Percentiles rank a stretch among this genome's conserved stretches.
phyloP scores from a whole-genome alignment of 129 eudicot genomes.

The Flaveria brownii region DNA sequence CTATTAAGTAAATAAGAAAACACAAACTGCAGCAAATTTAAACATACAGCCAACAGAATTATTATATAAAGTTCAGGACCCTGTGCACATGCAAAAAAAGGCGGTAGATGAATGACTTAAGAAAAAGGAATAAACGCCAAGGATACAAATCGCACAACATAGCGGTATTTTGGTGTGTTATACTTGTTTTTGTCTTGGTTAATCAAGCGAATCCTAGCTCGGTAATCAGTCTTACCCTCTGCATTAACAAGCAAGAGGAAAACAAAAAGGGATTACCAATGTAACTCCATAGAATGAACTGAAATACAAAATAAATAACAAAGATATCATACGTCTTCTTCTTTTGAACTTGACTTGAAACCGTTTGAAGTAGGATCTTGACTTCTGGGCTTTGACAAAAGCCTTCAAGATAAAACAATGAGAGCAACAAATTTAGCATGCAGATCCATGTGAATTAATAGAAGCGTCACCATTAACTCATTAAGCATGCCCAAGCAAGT shows the following conservation, averaged over 20 bases:
- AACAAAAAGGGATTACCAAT: not conserved
- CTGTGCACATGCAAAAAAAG: not conserved
- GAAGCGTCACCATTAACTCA: not conserved
- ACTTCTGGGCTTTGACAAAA: constrained; percentile 51
- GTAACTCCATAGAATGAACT: not conserved
- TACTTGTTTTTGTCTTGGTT: constrained; percentile 67
- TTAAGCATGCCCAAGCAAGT: not conserved
- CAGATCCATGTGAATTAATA: not conserved
- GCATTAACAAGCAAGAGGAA: constrained; percentile 8
- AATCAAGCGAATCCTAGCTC: constrained; percentile 59
- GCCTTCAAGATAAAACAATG: constrained; percentile 26
- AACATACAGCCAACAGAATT: not conserved
- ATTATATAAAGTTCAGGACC: not conserved
- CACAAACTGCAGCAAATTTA: not conserved
- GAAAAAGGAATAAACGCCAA: not conserved
- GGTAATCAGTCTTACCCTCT: constrained; percentile 67
- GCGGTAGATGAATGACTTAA: not conserved
- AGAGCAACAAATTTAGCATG: not conserved
- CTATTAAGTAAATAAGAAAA: not conserved
- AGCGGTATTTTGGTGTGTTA: constrained; percentile 55
- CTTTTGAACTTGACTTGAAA: constrained; percentile 65
- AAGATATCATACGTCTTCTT: constrained; percentile 48
- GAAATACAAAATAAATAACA: not conserved
- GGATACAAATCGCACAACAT: constrained; percentile 67
- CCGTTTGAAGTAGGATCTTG: constrained; percentile 56